phyloP scores from a whole-genome alignment of 306 rosid species.

The Quercus alba region DNA sequence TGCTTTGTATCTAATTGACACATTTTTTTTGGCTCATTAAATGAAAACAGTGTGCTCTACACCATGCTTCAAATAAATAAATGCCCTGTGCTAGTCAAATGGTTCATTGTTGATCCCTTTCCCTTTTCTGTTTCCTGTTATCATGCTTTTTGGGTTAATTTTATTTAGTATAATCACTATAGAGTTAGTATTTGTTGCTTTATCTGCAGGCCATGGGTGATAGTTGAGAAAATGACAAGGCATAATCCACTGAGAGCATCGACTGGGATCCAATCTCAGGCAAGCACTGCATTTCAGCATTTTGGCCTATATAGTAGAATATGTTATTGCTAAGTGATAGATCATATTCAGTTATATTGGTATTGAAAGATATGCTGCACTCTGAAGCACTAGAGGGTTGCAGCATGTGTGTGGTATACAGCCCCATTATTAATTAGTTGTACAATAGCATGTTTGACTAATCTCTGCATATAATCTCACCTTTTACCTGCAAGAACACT shows the following conservation, averaged over 20 bases:
- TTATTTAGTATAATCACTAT: conserved; percentile 1
- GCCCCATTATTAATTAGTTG: neutral
- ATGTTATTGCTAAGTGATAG: conserved; percentile 15
- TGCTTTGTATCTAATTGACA: neutral
- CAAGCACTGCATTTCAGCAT: conserved; percentile 16
- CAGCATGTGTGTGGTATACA: neutral
- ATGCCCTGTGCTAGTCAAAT: neutral
- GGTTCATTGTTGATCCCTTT: neutral
- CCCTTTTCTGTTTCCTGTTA: neutral
- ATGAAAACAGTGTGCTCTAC: neutral
- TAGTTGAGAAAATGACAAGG: conserved; percentile 38
- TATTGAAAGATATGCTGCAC: neutral
- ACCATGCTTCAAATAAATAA: neutral
- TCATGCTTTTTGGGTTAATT: neutral
- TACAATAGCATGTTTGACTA: neutral
- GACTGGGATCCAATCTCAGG: conserved; percentile 49
- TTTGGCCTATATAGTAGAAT: neutral
- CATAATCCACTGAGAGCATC: conserved; percentile 33
- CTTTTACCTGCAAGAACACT: neutral
- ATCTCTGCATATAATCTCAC: neutral
- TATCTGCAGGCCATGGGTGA: conserved; percentile 76
- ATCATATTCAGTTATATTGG: neutral
- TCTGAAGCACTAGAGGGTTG: neutral
- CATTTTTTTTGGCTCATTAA: neutral
- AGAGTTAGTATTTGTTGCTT: conserved; percentile 9